Conservation (phyloP, 164 flowering plant genomes). For the Akebia trifoliata region DNA sequence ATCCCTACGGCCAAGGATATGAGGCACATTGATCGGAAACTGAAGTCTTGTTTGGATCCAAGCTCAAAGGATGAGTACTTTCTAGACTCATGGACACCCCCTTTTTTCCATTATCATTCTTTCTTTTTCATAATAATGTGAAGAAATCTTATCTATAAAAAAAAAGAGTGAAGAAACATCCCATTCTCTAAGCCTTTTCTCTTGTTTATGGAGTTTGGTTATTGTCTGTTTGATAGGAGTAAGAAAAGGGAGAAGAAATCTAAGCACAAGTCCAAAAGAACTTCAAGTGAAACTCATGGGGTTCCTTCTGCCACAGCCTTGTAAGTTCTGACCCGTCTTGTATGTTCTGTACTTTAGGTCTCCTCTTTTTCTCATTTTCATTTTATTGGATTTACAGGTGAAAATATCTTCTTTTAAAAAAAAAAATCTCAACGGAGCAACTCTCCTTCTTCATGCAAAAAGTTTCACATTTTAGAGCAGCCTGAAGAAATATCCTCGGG, state of each 20-base stretch:
- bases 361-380: no score
- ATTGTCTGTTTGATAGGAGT: slow-evolving; percentile 21
- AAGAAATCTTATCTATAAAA: no score
- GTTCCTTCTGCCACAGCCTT: slow-evolving; percentile 12
- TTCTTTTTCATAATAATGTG: no score
- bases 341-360: neutral
- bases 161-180: neutral
- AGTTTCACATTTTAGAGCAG: no score
- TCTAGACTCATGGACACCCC: neutral
- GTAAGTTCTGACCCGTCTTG: slow-evolving; percentile 8
- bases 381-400: no score
- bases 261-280: slow-evolving; percentile 63
- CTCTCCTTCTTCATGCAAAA: no score
- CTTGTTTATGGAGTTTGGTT: slow-evolving; percentile 1
- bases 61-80: slow-evolving; percentile 80
- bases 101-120: no score
- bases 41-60: slow-evolving; percentile 79
- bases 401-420: no score
- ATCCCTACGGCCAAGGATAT: slow-evolving; percentile 76
- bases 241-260: slow-evolving; percentile 78
- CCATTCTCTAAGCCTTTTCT: neutral
- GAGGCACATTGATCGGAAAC: slow-evolving; percentile 88
- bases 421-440: no score
- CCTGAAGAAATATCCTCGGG: no score
- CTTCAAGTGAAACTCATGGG: slow-evolving; percentile 34